A percentile compares a stretch with the other conserved stretches of the same genome.
phyloP scores from a whole-genome alignment of 176 grass and related monocot species.

The Lolium perenne region DNA sequence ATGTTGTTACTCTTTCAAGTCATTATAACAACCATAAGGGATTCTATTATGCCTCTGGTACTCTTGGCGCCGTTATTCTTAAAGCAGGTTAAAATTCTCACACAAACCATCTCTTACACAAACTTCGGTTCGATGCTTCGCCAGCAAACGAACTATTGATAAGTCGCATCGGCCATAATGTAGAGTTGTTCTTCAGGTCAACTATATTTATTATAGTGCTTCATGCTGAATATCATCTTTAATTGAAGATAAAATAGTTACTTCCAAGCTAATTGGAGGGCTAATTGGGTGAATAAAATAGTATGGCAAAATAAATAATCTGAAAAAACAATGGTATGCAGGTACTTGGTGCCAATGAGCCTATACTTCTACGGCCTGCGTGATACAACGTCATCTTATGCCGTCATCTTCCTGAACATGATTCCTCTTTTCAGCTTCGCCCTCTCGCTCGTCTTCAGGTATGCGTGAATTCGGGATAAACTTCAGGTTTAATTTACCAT shows the following conservation, averaged over 20 bases:
- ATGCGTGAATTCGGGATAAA: neutral
- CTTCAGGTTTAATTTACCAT: neutral
- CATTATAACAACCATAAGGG: too few species aligned
- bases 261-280: neutral
- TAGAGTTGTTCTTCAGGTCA: neutral
- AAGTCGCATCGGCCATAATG: neutral
- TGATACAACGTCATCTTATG: constrained; percentile 59
- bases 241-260: neutral
- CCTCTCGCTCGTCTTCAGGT: constrained; percentile 62
- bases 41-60: neutral
- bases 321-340: neutral
- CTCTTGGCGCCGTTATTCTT: neutral
- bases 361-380: constrained; percentile 60
- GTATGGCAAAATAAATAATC: neutral
- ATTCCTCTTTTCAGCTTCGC: constrained; percentile 58
- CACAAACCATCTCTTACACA: neutral
- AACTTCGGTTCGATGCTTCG: neutral
- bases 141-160: neutral
- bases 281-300: neutral
- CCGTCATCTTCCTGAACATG: constrained; percentile 57
- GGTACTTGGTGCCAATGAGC: constrained; percentile 57
- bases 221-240: neutral
- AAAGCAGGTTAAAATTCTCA: neutral
- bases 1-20: too few species aligned
- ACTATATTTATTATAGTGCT: neutral